These are phyloP conservation scores for Cladosporium colombiae DNA, from an alignment of 2,329 filamentous ascomycete species.

Conservation along the genomic window DNA sequence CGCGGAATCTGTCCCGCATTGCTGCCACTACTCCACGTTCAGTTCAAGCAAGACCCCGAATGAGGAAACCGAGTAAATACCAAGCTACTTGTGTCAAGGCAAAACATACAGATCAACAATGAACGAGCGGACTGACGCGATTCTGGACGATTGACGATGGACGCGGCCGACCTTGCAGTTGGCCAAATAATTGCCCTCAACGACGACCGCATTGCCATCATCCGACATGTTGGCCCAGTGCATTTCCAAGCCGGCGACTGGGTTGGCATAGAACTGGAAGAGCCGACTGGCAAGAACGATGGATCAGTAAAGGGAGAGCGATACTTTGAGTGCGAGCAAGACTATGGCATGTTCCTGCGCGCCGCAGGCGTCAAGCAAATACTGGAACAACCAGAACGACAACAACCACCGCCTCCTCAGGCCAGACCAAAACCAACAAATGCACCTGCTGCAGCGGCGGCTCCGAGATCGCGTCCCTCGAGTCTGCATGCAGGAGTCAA, in stretches of 20 bases:
- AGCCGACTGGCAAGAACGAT: slow-evolving; percentile 86
- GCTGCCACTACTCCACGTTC: slow-evolving; percentile 2
- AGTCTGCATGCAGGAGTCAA: slow-evolving; percentile 38
- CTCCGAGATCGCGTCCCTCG: slow-evolving; percentile 43
- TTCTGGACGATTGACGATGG: slow-evolving; percentile 29
- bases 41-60: slow-evolving; percentile 3
- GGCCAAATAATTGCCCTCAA: slow-evolving; percentile 78
- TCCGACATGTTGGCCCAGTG: slow-evolving; percentile 81
- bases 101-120: background rate
- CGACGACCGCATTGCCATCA: slow-evolving; percentile 72
- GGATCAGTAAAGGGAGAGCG: slow-evolving; percentile 83
- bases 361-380: slow-evolving; percentile 65
- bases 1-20: background rate
- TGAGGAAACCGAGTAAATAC: slow-evolving; percentile 9
- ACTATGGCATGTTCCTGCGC: slow-evolving; percentile 83
- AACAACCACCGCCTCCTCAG: slow-evolving; percentile 11
- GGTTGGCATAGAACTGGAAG: slow-evolving; percentile 86
- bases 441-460: slow-evolving; percentile 32
- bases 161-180: slow-evolving; percentile 37
- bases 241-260: slow-evolving; percentile 80
- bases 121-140: background rate
- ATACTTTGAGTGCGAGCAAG: slow-evolving; percentile 77
- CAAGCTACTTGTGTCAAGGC: background rate
- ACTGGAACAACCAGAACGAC: slow-evolving; percentile 31
- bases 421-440: slow-evolving; percentile 8